Base-by-base conservation (phyloP, 305 asterid genomes). In the Fraxinus latifolia region DNA sequence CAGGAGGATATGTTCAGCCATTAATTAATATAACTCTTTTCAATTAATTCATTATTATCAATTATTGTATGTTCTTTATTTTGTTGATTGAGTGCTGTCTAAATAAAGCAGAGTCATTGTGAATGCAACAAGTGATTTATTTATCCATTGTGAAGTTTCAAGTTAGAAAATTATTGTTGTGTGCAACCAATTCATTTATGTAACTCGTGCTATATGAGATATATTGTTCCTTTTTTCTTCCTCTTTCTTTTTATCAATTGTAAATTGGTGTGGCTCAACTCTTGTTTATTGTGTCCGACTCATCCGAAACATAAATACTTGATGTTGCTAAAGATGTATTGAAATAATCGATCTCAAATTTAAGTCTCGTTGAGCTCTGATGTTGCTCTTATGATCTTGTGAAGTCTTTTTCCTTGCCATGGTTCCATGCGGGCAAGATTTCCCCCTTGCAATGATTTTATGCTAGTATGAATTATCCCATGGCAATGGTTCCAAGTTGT, bases 1-100 rank as follows among this genome's bases (percentile, higher is more conserved):
- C 72, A 88, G 94, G 83, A 88, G 78, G 86, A 42, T 70, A 3
- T 92, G 95, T 75, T 87, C 91, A 3, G 83, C 68, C 29, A 75
- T 84, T 33, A 92, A 90, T 72, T 91, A 77, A 76, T 60, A 65
- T 65, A 62, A 65, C 14, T 65, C n/a, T 25, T 8, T 25, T 65
- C 73, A 25, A 7, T 25, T 25, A 2, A 65, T 65, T 62, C 32
- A 2, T 65, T 65, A 25, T 65, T 65, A 58, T 60, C 23, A 60
- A 19, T 60, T 21, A 60, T 19, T 21, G 17, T 27, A 3, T 65
- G 72, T 19, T 62, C 72, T 21, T 21, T 23, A 19, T 60, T 60
- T 60, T 2, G 21, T 53, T 53, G 21, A 39, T 8, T 39, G 3
- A 39, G 47, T 39, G 14, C 47, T 9, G 14, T 39, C 14, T 39